Percentiles rank a stretch among this genome's conserved stretches.
Conservation (phyloP, 2,329 filamentous ascomycete genomes). For the Colletotrichum sp. region DNA sequence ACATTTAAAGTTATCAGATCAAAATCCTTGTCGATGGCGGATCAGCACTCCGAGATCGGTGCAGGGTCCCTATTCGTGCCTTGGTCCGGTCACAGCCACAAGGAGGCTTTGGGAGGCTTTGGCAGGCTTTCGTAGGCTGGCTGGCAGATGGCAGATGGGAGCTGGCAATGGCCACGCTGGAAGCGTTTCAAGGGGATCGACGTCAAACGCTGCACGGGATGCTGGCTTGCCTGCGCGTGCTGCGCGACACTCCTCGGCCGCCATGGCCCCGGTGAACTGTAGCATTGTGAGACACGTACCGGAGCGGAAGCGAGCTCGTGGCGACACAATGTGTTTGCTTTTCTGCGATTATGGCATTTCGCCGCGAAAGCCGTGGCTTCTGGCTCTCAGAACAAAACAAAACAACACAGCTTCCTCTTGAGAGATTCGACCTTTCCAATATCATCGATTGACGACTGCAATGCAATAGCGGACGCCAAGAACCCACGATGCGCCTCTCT, state of each 20-base stretch:
- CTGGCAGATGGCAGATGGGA: background rate
- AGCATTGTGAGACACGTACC: slow-evolving; percentile 11
- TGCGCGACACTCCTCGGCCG: background rate
- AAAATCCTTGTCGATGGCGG: slow-evolving; percentile 11
- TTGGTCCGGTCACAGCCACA: background rate
- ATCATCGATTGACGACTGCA: background rate
- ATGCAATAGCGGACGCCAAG: background rate
- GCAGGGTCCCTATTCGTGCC: background rate
- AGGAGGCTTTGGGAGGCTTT: background rate
- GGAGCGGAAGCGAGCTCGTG: slow-evolving; percentile 1
- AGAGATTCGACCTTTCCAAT: background rate
- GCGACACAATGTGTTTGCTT: background rate
- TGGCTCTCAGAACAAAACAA: background rate
- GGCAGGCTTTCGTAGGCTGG: background rate
- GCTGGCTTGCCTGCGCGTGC: background rate
- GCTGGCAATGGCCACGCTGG: background rate
- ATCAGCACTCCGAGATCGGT: slow-evolving; percentile 16
- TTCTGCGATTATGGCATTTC: background rate
- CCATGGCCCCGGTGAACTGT: background rate
- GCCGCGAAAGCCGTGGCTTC: background rate
- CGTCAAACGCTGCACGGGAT: slow-evolving; percentile 20
- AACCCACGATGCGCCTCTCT: background rate
- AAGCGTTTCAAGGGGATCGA: slow-evolving; percentile 20
- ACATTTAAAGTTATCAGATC: slow-evolving; percentile 16
- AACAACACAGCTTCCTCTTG: background rate